Percentiles rank a stretch among this genome's conserved stretches.
Conservation (phyloP, 106 monocot genomes). For the Xerophyta viscosa region DNA sequence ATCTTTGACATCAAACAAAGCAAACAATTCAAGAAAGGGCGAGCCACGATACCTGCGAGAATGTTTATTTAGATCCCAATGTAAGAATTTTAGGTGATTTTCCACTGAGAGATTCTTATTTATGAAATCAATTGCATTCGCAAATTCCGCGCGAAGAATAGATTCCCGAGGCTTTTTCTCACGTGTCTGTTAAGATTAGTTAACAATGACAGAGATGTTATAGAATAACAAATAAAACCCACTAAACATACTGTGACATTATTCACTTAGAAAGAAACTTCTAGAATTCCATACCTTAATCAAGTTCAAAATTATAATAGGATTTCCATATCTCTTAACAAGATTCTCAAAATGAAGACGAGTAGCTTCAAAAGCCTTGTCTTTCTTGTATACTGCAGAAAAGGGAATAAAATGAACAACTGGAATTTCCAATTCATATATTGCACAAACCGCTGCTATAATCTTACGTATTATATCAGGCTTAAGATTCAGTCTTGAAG, state of each 20-base stretch:
- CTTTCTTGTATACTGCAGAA: conserved; percentile 71
- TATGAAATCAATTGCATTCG: conserved; percentile 62
- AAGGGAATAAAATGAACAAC: background rate
- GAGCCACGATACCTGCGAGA: conserved; percentile 39
- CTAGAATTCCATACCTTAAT: conserved; percentile 56
- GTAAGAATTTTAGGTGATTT: conserved; percentile 58
- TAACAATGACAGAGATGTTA: too few species aligned
- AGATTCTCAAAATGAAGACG: conserved; percentile 98
- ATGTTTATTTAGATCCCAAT: conserved; percentile 64
- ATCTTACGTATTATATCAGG: conserved; percentile 94
- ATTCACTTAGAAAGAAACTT: too few species aligned
- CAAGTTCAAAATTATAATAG: conserved; percentile 88
- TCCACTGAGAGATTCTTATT: conserved; percentile 49
- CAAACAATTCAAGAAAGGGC: background rate
- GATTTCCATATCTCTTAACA: conserved; percentile 79
- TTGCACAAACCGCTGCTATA: too few species aligned
- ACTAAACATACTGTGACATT: too few species aligned
- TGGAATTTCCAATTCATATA: too few species aligned
- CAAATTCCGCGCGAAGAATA: conserved; percentile 71
- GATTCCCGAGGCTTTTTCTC: conserved; percentile 87
- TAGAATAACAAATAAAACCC: too few species aligned
- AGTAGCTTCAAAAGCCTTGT: conserved; percentile 76
- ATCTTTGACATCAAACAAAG: background rate
- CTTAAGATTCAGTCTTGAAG: conserved; percentile 77
- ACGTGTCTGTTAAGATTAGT: conserved; percentile 31